Evolutionary conservation across 1,284 basidiomycete species (phyloP).

Genomic region (Malassezia slooffiae): DNA sequence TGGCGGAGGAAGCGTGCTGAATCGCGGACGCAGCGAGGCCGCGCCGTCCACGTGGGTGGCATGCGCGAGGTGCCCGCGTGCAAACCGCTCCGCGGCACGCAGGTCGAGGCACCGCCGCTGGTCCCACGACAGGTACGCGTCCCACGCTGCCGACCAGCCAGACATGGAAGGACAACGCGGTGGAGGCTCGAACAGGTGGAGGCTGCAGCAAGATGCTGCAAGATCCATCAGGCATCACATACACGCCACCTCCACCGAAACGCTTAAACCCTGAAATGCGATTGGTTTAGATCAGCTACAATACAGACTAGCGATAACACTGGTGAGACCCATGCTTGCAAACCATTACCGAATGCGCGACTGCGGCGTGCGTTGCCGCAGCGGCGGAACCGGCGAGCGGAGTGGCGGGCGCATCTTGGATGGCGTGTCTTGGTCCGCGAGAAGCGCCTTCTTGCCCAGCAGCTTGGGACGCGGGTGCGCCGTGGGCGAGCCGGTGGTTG

Average conservation of each 20-base stretch:
- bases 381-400: constrained; percentile 4
- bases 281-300: too few relatives aligned
- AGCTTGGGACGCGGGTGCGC: constrained; percentile 7
- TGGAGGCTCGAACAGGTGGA: too few relatives aligned
- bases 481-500: constrained; percentile 8
- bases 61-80: constrained; percentile 2
- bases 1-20: constrained; percentile 12
- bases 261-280: too few relatives aligned
- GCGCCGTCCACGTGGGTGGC: constrained; percentile 5
- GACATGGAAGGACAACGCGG: too few relatives aligned
- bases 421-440: constrained; percentile 3
- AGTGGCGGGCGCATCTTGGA: constrained; percentile 8
- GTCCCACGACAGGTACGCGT: not conserved
- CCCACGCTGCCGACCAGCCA: not conserved
- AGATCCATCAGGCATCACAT: too few relatives aligned
- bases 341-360: constrained; percentile 2
- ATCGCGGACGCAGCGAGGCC: constrained; percentile 4
- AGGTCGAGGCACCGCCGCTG: constrained; percentile 10
- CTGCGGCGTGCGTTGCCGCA: constrained; percentile 6
- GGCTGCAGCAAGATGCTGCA: too few relatives aligned
- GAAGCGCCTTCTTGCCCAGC: too few relatives aligned
- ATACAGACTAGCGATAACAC: too few relatives aligned
- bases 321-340: too few relatives aligned
- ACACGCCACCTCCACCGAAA: too few relatives aligned
- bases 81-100: constrained; percentile 2